phyloP scores from a whole-genome alignment of 2,329 filamentous ascomycete species.

The Rosellinia necatrix region DNA sequence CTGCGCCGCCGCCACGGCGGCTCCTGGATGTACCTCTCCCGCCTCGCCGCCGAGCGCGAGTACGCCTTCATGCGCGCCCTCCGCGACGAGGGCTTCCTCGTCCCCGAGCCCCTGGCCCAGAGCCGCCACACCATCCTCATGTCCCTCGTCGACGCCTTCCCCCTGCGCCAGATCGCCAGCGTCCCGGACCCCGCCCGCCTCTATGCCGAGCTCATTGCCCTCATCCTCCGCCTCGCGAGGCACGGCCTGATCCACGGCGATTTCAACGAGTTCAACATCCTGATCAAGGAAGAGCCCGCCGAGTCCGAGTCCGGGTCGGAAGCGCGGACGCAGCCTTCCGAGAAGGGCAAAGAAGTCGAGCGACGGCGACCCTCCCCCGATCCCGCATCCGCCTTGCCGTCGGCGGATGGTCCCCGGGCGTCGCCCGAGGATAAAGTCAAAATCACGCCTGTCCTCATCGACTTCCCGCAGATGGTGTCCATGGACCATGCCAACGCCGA shows the following conservation, averaged over 20 bases:
- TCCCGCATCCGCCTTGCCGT: slow-evolving; percentile 21
- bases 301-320: slow-evolving; percentile 29
- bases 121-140: slow-evolving; percentile 96
- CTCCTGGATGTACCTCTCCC: slow-evolving; percentile 98
- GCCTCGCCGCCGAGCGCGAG: slow-evolving; percentile 91
- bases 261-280: slow-evolving; percentile 99
- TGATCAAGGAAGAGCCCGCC: slow-evolving; percentile 74
- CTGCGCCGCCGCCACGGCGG: slow-evolving; percentile 69
- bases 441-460: slow-evolving; percentile 84
- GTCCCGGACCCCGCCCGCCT: slow-evolving; percentile 84
- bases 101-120: slow-evolving; percentile 85
- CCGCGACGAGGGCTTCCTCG: slow-evolving; percentile 80
- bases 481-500: slow-evolving; percentile 92
- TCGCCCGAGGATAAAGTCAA: slow-evolving; percentile 2
- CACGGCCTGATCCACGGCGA: slow-evolving; percentile 95
- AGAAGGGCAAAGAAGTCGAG: slow-evolving; percentile 26
- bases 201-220: slow-evolving; percentile 86
- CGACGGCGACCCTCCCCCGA: not conserved
- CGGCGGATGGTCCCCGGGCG: slow-evolving; percentile 43
- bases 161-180: slow-evolving; percentile 82
- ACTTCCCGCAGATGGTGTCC: slow-evolving; percentile 98
- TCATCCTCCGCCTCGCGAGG: slow-evolving; percentile 82
- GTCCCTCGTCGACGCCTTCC: slow-evolving; percentile 90
- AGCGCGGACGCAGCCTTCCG: slow-evolving; percentile 40
- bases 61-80: slow-evolving; percentile 93